phyloP scores from a whole-genome alignment of 208 protist genomes.

The Acanthamoeba divionensis region DNA sequence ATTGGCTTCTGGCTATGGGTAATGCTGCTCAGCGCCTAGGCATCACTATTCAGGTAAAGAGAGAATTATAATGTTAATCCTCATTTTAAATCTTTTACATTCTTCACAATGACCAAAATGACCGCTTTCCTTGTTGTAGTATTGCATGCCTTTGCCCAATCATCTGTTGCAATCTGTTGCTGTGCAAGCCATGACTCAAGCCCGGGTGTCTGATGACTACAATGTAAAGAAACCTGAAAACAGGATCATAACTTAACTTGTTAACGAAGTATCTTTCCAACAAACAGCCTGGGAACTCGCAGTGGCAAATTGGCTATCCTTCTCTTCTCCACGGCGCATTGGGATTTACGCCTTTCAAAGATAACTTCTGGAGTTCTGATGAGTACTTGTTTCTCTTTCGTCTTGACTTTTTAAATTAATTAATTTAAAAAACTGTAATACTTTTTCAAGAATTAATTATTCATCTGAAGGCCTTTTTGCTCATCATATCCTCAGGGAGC shows the following conservation, averaged over 20 bases:
- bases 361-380: slow-evolving; percentile 42
- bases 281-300: background rate
- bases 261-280: no score
- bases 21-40: background rate
- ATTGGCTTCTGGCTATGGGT: slow-evolving; percentile 33
- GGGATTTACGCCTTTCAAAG: slow-evolving; percentile 39
- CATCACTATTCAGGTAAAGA: slow-evolving; percentile 21
- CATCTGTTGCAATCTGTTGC: slow-evolving; percentile 34
- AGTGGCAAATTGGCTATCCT: slow-evolving; percentile 1
- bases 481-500: background rate
- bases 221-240: background rate
- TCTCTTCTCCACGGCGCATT: slow-evolving; percentile 16
- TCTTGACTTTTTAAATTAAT: no score
- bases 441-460: no score
- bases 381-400: background rate
- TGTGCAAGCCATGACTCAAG: background rate
- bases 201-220: background rate
- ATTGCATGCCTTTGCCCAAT: slow-evolving; percentile 22
- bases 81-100: no score
- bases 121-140: slow-evolving; percentile 22
- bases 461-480: background rate
- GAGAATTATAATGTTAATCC: background rate
- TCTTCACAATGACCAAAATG: background rate
- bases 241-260: no score
- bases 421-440: no score